Percentiles rank a stretch among this genome's conserved stretches.
Evolutionary conservation across 2,329 filamentous ascomycete genomes (phyloP).

Genomic region (Trichoderma oligosporum): DNA sequence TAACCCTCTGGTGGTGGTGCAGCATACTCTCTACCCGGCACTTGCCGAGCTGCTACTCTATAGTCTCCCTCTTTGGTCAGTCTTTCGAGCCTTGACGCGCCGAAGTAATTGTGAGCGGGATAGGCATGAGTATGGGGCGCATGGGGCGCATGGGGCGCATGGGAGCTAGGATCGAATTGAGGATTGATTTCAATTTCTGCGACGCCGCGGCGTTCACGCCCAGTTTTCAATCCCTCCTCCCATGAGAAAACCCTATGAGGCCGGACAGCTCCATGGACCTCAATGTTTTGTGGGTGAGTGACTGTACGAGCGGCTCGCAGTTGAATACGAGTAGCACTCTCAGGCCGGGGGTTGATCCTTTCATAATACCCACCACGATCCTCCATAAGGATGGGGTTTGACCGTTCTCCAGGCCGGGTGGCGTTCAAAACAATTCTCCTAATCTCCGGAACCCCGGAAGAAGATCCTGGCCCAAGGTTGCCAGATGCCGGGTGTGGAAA

Average conservation of each 20-base stretch:
- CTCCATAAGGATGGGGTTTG: conserved; percentile 39
- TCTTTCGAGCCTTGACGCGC: background rate
- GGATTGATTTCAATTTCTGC: conserved; percentile 25
- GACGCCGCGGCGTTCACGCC: conserved; percentile 22
- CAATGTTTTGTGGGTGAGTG: background rate
- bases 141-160: conserved; percentile 11
- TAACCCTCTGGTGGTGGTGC: conserved; percentile 22
- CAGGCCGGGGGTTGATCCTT: conserved; percentile 27
- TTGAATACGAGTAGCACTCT: background rate
- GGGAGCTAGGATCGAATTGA: conserved; percentile 16
- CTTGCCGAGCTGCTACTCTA: conserved; percentile 20
- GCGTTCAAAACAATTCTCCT: conserved; percentile 32
- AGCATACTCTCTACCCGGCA: conserved; percentile 17
- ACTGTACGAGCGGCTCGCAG: conserved; percentile 18
- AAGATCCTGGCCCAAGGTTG: conserved; percentile 22
- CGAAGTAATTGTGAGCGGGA: background rate
- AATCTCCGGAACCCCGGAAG: conserved; percentile 23
- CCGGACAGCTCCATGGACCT: conserved; percentile 5
- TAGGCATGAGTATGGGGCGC: conserved; percentile 4
- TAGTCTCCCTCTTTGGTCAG: conserved; percentile 4
- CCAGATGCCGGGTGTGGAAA: conserved; percentile 16
- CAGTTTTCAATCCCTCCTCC: conserved; percentile 24
- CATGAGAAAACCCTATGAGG: conserved; percentile 23
- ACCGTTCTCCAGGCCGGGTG: conserved; percentile 30
- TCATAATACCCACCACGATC: conserved; percentile 39